Conservation (phyloP, 1,284 basidiomycete species). For the Ceratobasidium sp. region DNA sequence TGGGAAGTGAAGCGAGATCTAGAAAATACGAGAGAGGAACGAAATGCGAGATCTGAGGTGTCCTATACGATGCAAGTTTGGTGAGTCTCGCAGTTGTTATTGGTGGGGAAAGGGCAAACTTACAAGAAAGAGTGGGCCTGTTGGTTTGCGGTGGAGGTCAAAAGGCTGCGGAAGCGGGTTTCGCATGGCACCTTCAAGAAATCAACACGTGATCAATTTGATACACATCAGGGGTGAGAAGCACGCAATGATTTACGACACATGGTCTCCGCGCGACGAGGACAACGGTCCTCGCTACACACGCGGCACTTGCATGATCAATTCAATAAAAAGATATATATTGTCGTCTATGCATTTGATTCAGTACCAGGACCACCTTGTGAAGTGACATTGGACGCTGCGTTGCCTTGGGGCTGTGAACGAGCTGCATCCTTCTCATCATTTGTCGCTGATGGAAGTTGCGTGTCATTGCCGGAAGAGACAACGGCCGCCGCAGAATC, state of each 20-base stretch:
- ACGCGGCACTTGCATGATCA: no score
- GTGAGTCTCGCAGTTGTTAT: not conserved
- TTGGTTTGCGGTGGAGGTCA: constrained; percentile 32
- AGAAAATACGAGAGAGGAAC: constrained; percentile 33
- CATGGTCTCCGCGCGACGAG: not conserved
- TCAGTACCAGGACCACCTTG: not conserved
- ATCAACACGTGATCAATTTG: constrained; percentile 17
- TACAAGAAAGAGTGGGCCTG: constrained; percentile 37
- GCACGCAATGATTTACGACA: constrained; percentile 1
- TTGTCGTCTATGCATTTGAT: not conserved
- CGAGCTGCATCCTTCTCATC: not conserved
- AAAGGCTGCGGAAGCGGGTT: constrained; percentile 31
- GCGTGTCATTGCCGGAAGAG: not conserved
- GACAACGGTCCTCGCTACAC: no score
- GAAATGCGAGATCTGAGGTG: constrained; percentile 21
- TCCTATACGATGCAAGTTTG: constrained; percentile 14
- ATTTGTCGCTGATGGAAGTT: constrained; percentile 33
- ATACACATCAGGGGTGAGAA: constrained; percentile 11
- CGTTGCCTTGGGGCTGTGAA: constrained; percentile 5
- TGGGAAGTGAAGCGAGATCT: constrained; percentile 32
- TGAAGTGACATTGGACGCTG: not conserved
- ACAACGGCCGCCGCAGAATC: constrained; percentile 20
- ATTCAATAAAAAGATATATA: no score
- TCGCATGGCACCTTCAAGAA: constrained; percentile 13
- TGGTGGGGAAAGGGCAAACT: constrained; percentile 17